phyloP scores from a whole-genome alignment of 805 yeast species.

The Wickerhamomyces hampshirensis region DNA sequence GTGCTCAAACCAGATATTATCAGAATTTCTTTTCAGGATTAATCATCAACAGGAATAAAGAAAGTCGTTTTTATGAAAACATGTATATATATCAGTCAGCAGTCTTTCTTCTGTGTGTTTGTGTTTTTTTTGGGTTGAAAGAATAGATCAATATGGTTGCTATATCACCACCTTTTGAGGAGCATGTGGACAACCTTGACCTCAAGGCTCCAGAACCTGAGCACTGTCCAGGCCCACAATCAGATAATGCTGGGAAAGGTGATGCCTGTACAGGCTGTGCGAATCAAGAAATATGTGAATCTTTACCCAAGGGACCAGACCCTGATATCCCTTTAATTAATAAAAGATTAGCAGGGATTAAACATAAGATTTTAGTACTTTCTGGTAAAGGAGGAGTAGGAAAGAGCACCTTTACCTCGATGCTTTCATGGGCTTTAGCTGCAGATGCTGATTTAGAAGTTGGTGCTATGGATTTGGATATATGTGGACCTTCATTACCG shows the following conservation, averaged over 20 bases:
- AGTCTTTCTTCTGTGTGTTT: neutral
- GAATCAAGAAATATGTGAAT: constrained; percentile 83
- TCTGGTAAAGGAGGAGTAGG: constrained; percentile 97
- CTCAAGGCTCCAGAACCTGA: constrained; percentile 81
- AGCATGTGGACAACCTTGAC: constrained; percentile 16
- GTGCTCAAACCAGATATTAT: no score
- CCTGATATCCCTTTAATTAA: constrained; percentile 82
- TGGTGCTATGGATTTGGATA: constrained; percentile 96
- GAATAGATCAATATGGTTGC: constrained; percentile 9
- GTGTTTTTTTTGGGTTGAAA: no score
- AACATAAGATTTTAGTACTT: constrained; percentile 79
- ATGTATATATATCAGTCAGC: no score
- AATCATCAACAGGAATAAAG: no score
- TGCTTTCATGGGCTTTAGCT: constrained; percentile 96
- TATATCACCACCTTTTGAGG: constrained; percentile 13
- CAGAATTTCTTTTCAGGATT: no score
- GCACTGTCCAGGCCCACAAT: constrained; percentile 98
- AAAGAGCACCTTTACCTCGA: constrained; percentile 89
- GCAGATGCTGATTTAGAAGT: constrained; percentile 63
- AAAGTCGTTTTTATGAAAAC: no score
- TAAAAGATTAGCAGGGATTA: constrained; percentile 53
- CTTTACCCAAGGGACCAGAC: constrained; percentile 91
- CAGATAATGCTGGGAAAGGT: constrained; percentile 87
- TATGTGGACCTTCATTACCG: constrained; percentile 97
- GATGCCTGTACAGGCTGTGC: constrained; percentile 96